phyloP scores from a whole-genome alignment of 352 stramenopile genomes.

The Phytophthora vignae region DNA sequence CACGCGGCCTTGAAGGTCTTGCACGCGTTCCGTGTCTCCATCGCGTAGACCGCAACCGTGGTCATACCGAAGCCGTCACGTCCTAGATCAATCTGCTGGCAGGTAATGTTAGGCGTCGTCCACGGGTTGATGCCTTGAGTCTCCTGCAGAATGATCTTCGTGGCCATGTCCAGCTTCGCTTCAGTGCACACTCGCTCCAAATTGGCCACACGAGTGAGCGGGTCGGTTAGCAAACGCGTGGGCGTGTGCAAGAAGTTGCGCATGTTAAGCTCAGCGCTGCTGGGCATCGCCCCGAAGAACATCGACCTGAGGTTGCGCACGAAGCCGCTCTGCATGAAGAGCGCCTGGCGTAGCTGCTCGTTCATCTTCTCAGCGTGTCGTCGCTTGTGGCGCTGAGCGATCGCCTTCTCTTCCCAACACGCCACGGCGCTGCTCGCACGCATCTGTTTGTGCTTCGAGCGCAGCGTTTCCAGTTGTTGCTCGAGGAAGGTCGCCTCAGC shows the following conservation, averaged over 20 bases:
- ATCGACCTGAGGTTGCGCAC: constrained; percentile 35
- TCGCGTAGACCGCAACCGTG: constrained; percentile 31
- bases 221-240: constrained; percentile 29
- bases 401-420: constrained; percentile 54
- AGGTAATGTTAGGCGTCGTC: constrained; percentile 28
- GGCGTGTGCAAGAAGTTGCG: constrained; percentile 38
- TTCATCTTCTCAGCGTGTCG: constrained; percentile 40
- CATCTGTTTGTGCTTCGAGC: constrained; percentile 48
- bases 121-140: constrained; percentile 23
- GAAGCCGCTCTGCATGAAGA: constrained; percentile 39
- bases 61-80: constrained; percentile 38
- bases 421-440: constrained; percentile 32
- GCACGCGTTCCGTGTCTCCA: constrained; percentile 38
- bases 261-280: constrained; percentile 34
- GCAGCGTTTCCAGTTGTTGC: constrained; percentile 44
- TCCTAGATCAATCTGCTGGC: constrained; percentile 34
- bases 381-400: constrained; percentile 49
- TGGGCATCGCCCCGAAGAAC: constrained; percentile 32
- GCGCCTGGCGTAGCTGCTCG: constrained; percentile 34
- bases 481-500: constrained; percentile 52
- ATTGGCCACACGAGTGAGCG: constrained; percentile 24
- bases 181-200: constrained; percentile 37
- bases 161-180: constrained; percentile 38
- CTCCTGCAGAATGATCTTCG: constrained; percentile 38
- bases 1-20: constrained; percentile 35